Base-by-base conservation (phyloP, 2,329 filamentous ascomycete species). In the Xylariaceae sp. region DNA sequence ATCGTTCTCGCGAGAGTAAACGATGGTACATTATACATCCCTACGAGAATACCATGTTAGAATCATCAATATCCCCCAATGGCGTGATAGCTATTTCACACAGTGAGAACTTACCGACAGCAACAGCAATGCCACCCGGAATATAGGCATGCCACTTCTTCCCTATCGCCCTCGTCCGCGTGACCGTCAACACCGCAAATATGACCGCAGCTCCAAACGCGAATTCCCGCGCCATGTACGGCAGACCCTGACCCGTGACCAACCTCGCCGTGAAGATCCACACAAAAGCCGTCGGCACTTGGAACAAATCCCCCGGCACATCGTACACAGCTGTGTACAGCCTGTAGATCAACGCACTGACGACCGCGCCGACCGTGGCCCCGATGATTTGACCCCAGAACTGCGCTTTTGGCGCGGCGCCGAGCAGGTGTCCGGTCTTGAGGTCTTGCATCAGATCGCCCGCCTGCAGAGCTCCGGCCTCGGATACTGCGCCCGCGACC, bases 311-410 rank as follows among this genome's bases (percentile, higher is more conserved):
- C 0, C 90, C 88, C 0, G 93, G 93, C 4, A 98, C 85, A 30
- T 82, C 73, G 58, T 98, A 98, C 1, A 96, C 90, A 26, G 66
- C 57, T 2, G 89, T 91, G 59, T 98, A 98, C 12, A 97, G 71
- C 44, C 83, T 83, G 63, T 98, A 98, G 3, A 97, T 85, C 3
- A 85, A 77, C 0, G 91, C 89, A 45, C 86, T 91, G 4, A 95
- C 76, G 9, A 97, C 74, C 1, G 93, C 90, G 2, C 93, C 93
- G 2, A 87, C 81, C 0, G 87, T 84, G 28, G 85, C 88, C 4
- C 93, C 93, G 39, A 98, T 90, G 16, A 97, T 79, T 61, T 98
- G 93, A 1, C 93, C 93, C 75, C 88, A 96, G 62, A 98, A 98
- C 57, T 98, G 93, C 0, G 93, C 93, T 54, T 87, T 93, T 0